Percentiles rank a stretch among this genome's conserved stretches.
Evolutionary conservation across 31 red algal genomes (phyloP).

Genomic region (Endocladia muricata): DNA sequence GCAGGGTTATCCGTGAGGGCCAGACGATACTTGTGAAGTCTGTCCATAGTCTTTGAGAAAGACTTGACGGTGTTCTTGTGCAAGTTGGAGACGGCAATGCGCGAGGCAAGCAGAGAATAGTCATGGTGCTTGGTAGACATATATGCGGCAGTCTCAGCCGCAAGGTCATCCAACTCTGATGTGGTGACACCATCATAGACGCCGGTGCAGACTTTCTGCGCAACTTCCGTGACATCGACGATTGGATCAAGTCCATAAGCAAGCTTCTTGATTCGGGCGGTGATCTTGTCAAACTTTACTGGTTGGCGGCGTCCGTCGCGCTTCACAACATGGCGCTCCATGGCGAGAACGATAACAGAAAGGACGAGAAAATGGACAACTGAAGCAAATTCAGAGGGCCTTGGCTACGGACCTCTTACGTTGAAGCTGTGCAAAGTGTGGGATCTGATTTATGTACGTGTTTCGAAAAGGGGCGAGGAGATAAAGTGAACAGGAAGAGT

Average conservation of each 20-base stretch:
- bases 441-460: too few species aligned
- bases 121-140: constrained; percentile 96
- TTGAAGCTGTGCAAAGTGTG: too few species aligned
- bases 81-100: constrained; percentile 94
- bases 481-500: too few species aligned
- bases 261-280: constrained; percentile 92
- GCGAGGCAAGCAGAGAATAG: constrained; percentile 90
- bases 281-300: constrained; percentile 99
- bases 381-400: too few species aligned
- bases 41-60: constrained; percentile 76
- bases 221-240: constrained; percentile 97
- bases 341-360: neutral
- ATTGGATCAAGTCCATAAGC: constrained; percentile 89
- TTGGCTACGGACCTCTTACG: too few species aligned
- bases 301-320: constrained; percentile 90
- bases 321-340: constrained; percentile 67
- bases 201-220: constrained; percentile 90
- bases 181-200: constrained; percentile 98
- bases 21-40: constrained; percentile 51
- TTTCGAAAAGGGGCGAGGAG: too few species aligned
- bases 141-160: constrained; percentile 96
- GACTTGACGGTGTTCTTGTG: constrained; percentile 96
- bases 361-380: too few species aligned
- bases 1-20: constrained; percentile 68
- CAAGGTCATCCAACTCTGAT: constrained; percentile 92